These are phyloP conservation scores for Beauveria pseudobassiana DNA, from an alignment of 2,329 filamentous ascomycete genomes.

Conservation along the genomic window DNA sequence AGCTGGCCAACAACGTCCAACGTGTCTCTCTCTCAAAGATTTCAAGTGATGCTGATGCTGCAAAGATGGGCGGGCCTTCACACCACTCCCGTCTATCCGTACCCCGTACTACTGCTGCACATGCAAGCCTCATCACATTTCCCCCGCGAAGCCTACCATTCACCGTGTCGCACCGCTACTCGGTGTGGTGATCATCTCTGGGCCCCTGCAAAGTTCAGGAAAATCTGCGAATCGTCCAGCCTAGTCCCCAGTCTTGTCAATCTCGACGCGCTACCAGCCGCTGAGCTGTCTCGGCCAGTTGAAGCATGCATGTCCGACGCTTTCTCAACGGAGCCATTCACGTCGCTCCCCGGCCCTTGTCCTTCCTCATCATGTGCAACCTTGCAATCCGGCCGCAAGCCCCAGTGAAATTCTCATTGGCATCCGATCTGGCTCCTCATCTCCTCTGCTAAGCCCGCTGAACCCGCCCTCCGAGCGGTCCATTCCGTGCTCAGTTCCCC, in stretches of 20 bases:
- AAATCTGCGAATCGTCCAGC: constrained; percentile 2
- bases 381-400: not conserved
- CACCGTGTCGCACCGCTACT: constrained; percentile 3
- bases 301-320: not conserved
- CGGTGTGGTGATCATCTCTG: not conserved
- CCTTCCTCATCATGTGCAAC: not conserved
- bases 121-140: constrained; percentile 10
- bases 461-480: not conserved
- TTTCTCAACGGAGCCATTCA: constrained; percentile 8
- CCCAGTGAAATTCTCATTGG: not conserved
- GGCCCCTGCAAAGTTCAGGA: not conserved
- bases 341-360: not conserved
- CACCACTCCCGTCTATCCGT: not conserved
- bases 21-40: too few relatives aligned
- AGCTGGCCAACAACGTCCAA: too few relatives aligned
- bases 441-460: not conserved
- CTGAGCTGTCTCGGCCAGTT: not conserved
- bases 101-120: not conserved
- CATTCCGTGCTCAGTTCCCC: too few relatives aligned
- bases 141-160: not conserved
- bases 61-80: not conserved
- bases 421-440: constrained; percentile 4
- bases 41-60: too few relatives aligned
- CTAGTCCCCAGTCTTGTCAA: not conserved
- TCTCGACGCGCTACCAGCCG: constrained; percentile 4